Evolutionary conservation across 2,329 filamentous ascomycete species (phyloP).

Genomic region (Aspergillus sp.): DNA sequence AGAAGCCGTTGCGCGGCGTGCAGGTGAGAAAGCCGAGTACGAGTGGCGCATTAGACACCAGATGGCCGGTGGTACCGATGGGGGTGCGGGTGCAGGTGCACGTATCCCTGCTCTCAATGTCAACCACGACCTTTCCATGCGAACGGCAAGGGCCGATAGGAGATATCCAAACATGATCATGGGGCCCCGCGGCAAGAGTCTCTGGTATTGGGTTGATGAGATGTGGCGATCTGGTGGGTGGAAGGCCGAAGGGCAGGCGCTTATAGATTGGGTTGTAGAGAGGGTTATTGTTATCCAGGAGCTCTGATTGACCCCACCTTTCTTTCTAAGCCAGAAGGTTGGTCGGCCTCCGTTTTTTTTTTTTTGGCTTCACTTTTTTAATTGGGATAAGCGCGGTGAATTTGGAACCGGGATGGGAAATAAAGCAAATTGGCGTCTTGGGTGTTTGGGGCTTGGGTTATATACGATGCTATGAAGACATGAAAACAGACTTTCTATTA

Average conservation of each 20-base stretch:
- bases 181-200: slow-evolving; percentile 22
- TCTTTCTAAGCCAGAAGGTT: background rate
- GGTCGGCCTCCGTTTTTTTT: background rate
- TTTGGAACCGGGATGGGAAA: background rate
- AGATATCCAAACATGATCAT: background rate
- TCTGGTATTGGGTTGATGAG: slow-evolving; percentile 37
- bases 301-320: slow-evolving; percentile 15
- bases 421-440: background rate
- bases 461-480: slow-evolving; percentile 6
- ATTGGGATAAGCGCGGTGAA: background rate
- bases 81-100: background rate
- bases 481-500: background rate
- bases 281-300: slow-evolving; percentile 39
- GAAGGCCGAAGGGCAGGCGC: slow-evolving; percentile 42
- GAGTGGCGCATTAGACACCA: slow-evolving; percentile 69
- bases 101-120: slow-evolving; percentile 23
- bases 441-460: background rate
- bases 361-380: background rate
- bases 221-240: slow-evolving; percentile 42
- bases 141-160: background rate
- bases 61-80: slow-evolving; percentile 11
- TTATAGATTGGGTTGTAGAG: slow-evolving; percentile 44
- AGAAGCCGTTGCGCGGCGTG: slow-evolving; percentile 65
- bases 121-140: slow-evolving; percentile 29
- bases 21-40: slow-evolving; percentile 69